Percentiles rank a stretch among this genome's conserved stretches.
Conservation (phyloP, 2,329 filamentous ascomycete genomes). For the Parasarocladium wereldwijsianum region DNA sequence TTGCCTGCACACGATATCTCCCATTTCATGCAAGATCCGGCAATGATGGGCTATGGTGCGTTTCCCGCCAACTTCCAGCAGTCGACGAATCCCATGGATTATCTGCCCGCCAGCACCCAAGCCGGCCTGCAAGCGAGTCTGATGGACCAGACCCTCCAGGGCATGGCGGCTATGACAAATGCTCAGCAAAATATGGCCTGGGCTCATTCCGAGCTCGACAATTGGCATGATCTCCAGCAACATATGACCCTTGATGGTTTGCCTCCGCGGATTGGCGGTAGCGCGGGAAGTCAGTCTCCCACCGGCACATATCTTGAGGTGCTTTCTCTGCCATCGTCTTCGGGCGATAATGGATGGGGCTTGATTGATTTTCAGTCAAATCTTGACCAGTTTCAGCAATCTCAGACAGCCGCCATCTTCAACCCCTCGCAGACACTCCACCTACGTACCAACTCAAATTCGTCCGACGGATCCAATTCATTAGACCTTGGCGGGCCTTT, state of each 20-base stretch:
- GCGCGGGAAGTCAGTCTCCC: conserved; percentile 29
- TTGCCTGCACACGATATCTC: conserved; percentile 31
- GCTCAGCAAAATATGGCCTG: conserved; percentile 41
- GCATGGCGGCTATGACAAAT: conserved; percentile 42
- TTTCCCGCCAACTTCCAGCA: conserved; percentile 29
- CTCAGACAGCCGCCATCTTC: conserved; percentile 57
- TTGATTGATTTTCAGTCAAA: conserved; percentile 63
- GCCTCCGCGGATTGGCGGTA: too few relatives aligned
- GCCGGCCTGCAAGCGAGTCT: conserved; percentile 46
- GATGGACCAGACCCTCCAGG: conserved; percentile 48
- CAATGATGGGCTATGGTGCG: conserved; percentile 39
- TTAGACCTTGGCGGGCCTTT: conserved; percentile 64
- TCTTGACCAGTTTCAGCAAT: conserved; percentile 40
- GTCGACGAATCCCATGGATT: conserved; percentile 42
- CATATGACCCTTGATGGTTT: too few relatives aligned
- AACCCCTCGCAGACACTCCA: conserved; percentile 87
- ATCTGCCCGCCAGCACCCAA: conserved; percentile 45
- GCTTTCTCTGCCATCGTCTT: conserved; percentile 64
- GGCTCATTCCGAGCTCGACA: conserved; percentile 48
- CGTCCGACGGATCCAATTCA: conserved; percentile 55
- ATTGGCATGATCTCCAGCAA: conserved; percentile 70
- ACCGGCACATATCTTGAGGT: conserved; percentile 61
- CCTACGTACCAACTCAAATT: conserved; percentile 74
- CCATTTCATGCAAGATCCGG: conserved; percentile 40
- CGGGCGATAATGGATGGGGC: conserved; percentile 69